Percentiles rank a stretch among this genome's conserved stretches.
Evolutionary conservation across 208 protist genomes (phyloP).

Genomic region (Acanthamoeba polyphaga): DNA sequence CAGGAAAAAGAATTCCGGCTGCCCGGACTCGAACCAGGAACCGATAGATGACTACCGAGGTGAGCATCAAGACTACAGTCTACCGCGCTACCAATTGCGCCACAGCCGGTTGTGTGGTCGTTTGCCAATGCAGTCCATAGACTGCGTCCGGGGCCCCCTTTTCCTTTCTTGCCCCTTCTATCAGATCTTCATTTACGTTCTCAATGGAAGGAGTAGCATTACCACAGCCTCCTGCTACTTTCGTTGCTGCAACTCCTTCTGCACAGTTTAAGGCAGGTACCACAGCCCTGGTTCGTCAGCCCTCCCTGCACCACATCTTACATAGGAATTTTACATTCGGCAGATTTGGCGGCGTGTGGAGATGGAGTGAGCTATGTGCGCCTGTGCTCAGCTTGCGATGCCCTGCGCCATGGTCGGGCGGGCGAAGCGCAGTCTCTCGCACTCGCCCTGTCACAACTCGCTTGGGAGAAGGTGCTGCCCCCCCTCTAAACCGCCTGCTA

Average conservation of each 20-base stretch:
- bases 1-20: neutral
- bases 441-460: neutral
- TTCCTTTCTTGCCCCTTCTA: no score
- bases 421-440: neutral
- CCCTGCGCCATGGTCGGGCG: neutral
- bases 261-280: neutral
- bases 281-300: neutral
- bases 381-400: neutral
- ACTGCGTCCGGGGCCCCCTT: no score
- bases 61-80: neutral
- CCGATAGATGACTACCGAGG: conserved; percentile 6
- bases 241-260: neutral
- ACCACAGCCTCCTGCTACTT: neutral
- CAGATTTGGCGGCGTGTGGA: conserved; percentile 6
- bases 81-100: conserved; percentile 16
- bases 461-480: conserved; percentile 34
- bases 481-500: neutral
- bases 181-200: no score
- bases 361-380: neutral
- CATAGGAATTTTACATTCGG: neutral
- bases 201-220: no score
- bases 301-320: neutral
- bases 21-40: conserved; percentile 15
- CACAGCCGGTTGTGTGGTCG: neutral
- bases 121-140: no score